phyloP scores from a whole-genome alignment of 1,284 basidiomycete species.

The Coniferiporia sulphurascens region DNA sequence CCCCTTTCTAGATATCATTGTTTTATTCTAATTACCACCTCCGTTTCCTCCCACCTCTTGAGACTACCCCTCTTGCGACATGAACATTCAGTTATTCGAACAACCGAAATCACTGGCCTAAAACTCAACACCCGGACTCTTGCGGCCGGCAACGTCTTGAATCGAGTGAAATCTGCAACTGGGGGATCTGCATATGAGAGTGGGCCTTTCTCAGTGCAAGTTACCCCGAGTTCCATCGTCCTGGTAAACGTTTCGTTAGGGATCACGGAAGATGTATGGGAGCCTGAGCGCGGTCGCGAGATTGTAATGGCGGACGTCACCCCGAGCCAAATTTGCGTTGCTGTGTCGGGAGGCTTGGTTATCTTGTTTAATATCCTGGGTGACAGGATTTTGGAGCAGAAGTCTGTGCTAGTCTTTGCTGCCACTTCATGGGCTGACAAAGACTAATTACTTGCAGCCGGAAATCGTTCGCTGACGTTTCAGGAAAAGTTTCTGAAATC shows the following conservation, averaged over 20 bases:
- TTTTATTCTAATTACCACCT: slow-evolving; percentile 55
- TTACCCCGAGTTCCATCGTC: slow-evolving; percentile 39
- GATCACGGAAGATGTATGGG: slow-evolving; percentile 8
- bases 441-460: slow-evolving; percentile 2
- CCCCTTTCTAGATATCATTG: slow-evolving; percentile 38
- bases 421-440: background rate
- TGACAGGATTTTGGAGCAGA: slow-evolving; percentile 7
- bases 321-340: slow-evolving; percentile 17
- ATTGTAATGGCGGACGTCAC: slow-evolving; percentile 18
- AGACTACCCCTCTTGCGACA: slow-evolving; percentile 38
- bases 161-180: slow-evolving; percentile 28
- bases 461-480: slow-evolving; percentile 22
- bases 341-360: slow-evolving; percentile 10
- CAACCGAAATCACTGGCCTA: slow-evolving; percentile 38
- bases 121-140: slow-evolving; percentile 53
- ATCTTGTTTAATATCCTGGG: slow-evolving; percentile 10
- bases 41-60: slow-evolving; percentile 49
- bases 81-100: slow-evolving; percentile 35
- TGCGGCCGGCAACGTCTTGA: slow-evolving; percentile 53
- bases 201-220: slow-evolving; percentile 62
- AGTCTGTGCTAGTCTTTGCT: slow-evolving; percentile 1
- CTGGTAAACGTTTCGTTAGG: slow-evolving; percentile 7
- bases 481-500: slow-evolving; percentile 39
- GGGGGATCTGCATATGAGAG: slow-evolving; percentile 40
- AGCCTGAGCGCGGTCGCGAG: background rate